Percentiles rank a stretch among this genome's conserved stretches.
phyloP scores from a whole-genome alignment of 2,329 filamentous ascomycete species.

The Hypoxylon sp. region DNA sequence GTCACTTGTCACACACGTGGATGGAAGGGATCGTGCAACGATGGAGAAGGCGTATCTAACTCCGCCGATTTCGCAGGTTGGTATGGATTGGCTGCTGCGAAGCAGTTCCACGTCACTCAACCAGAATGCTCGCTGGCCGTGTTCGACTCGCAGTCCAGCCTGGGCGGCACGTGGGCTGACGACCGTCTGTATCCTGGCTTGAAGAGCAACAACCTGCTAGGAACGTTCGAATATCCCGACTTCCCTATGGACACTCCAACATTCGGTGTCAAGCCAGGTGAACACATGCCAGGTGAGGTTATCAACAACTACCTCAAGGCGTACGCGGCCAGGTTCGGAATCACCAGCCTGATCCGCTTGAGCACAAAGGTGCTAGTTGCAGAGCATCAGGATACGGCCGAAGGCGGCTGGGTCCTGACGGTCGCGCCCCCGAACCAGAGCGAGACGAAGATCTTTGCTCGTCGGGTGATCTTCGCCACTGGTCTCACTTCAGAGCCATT shows the following conservation, averaged over 20 bases:
- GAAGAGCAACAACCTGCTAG: slow-evolving; percentile 80
- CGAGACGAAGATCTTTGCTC: slow-evolving; percentile 53
- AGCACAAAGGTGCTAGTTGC: slow-evolving; percentile 66
- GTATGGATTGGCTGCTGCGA: slow-evolving; percentile 72
- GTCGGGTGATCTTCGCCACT: slow-evolving; percentile 73
- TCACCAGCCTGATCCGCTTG: slow-evolving; percentile 64
- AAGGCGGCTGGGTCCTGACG: slow-evolving; percentile 55
- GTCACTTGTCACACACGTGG: neutral
- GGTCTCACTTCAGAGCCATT: slow-evolving; percentile 72
- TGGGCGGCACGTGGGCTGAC: slow-evolving; percentile 79
- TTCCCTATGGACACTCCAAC: slow-evolving; percentile 75
- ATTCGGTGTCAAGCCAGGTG: slow-evolving; percentile 61
- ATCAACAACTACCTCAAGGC: slow-evolving; percentile 70
- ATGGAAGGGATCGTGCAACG: neutral
- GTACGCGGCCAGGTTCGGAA: slow-evolving; percentile 67
- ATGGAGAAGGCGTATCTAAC: slow-evolving; percentile 27
- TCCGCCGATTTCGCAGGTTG: slow-evolving; percentile 55
- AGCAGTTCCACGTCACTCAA: slow-evolving; percentile 72
- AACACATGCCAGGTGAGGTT: slow-evolving; percentile 72
- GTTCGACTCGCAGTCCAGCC: slow-evolving; percentile 68
- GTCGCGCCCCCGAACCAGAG: slow-evolving; percentile 26
- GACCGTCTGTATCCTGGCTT: slow-evolving; percentile 77
- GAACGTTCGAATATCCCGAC: slow-evolving; percentile 80
- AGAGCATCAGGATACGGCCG: slow-evolving; percentile 61
- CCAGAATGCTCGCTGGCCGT: slow-evolving; percentile 69